Evolutionary conservation across 495 filamentous ascomycete species (phyloP), one percentile per base, ranked within the genome.

Genomic region (Trichoderma gamsii): DNA sequence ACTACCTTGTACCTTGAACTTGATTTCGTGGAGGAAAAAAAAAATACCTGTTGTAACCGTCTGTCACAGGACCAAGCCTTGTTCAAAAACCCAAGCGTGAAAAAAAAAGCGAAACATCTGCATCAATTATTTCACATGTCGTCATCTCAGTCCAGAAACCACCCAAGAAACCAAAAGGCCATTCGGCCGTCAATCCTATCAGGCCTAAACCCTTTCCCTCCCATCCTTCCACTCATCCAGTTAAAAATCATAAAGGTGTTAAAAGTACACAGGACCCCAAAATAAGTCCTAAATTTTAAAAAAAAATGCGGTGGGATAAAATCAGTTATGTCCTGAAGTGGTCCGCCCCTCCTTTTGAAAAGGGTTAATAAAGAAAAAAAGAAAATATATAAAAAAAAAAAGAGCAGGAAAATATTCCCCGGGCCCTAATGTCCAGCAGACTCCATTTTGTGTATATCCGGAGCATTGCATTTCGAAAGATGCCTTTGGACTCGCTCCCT

Each of bases 271-370:
- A 61, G 56, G 56, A 61, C 13, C 56, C 23, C 16, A 29, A 29
- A 4, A 15, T 5, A 61, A 61, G 25, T 29, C 56, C 56, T 61
- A 8, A 25, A 35, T 61, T 61, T 61, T 21, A 29, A 29, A 29
- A 29, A 13, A 61, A 27, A 18, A 29, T 4, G 16, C 13, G 56
- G 56, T 61, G 49, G 49, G 21, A 61, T 7, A 61, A 59, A 59
- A 61, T 12, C 56, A 61, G 29, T 25, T 25, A 15, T 61, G 56
- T 18, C 56, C 27, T 61, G 56, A 61, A 13, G 56, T 61, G 7
- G 35, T 61, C 16, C 56, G 56, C 66, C 66, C 51, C 44, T 68
- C 67, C 67, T 70, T 23, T 70, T 66, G 61, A 41, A 23, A 70
- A 70, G 29, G 29, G 25, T n/a, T n/a, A n/a, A n/a, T n/a, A 44